Base-by-base conservation (phyloP, 2,329 filamentous ascomycete species). In the Monosporascus sp. region DNA sequence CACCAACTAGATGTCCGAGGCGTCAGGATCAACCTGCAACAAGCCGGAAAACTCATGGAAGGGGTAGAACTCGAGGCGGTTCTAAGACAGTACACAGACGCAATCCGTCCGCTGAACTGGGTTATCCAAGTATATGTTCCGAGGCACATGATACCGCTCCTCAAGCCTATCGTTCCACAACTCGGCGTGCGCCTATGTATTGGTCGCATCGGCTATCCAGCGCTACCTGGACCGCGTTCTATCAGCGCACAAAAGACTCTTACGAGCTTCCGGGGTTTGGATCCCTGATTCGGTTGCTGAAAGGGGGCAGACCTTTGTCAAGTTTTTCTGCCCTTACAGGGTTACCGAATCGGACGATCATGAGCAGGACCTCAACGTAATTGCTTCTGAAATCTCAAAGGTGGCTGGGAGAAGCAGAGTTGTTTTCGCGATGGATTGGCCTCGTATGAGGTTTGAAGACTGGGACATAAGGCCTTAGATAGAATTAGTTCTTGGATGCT, bases 391-490 rank as follows among this genome's bases (percentile, higher is more conserved):
- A 58, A 65, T 84, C 7, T 58, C 84, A 36, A 63, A 65, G 3
- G 65, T 73, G 5, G 75, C 72, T 11, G 71, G 70, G 2, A 65
- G 72, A 27, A 8, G 8, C 18, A 62, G 54, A 17, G 69, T 82
- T 9, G 74, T 85, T 0, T 85, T 82, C 64, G 81, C 80, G 1
- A 82, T 80, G 0, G 82, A 85, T 60, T 85, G 82, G 83, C 83
- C 83, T 20, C 82, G 85, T 64, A 86, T 83, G 3, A 71, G 82
- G 14, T 85, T 80, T 54, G 78, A 83, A 22, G 76, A 76, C 2
- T 70, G 64, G 47, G 77, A 24, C 22, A 24, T 24, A 24, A 24
- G 22, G 22, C 22, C 76, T 0, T 85, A 80, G 62, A 72, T 82
- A 27, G 72, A 81, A 53, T 71, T 67, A 50, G 78, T 81, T 48